These are phyloP conservation scores for Panicum hallii DNA, from an alignment of 202 grass and related monocot genomes.

Conservation along the genomic window DNA sequence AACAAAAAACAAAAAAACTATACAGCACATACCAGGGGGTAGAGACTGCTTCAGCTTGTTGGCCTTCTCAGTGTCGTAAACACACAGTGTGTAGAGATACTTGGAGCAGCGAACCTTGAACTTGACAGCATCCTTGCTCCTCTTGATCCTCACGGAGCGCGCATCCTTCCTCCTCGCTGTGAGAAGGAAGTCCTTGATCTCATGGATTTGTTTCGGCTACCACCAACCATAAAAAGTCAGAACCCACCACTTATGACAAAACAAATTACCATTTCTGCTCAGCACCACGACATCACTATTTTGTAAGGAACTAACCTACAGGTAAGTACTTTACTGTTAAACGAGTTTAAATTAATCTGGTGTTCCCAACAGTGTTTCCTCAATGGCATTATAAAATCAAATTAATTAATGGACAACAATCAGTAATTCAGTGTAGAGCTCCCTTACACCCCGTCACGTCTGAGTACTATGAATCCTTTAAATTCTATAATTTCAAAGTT, in stretches of 20 bases:
- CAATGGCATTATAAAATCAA: background rate
- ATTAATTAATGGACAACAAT: background rate
- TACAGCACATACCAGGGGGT: constrained; percentile 55
- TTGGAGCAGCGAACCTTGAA: constrained; percentile 85
- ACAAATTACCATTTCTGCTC: background rate
- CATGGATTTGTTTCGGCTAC: constrained; percentile 84
- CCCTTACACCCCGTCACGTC: background rate
- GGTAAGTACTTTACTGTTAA: background rate
- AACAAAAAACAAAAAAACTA: no score
- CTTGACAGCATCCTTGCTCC: constrained; percentile 79
- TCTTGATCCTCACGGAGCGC: constrained; percentile 85
- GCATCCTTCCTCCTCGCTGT: constrained; percentile 84
- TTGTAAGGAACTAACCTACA: background rate
- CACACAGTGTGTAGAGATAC: constrained; percentile 81
- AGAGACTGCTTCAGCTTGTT: constrained; percentile 88
- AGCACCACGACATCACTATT: background rate
- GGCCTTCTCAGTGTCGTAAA: constrained; percentile 73
- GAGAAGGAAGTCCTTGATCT: constrained; percentile 90
- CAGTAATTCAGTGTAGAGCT: background rate
- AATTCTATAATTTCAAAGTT: background rate
- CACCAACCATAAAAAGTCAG: background rate
- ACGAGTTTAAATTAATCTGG: background rate
- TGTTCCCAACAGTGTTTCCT: background rate
- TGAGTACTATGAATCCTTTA: background rate
- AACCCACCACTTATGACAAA: background rate